A percentile compares a stretch with the other conserved stretches of the same genome.
Conservation (phyloP, 148 eudicot species). For the Nepenthes gracilis region DNA sequence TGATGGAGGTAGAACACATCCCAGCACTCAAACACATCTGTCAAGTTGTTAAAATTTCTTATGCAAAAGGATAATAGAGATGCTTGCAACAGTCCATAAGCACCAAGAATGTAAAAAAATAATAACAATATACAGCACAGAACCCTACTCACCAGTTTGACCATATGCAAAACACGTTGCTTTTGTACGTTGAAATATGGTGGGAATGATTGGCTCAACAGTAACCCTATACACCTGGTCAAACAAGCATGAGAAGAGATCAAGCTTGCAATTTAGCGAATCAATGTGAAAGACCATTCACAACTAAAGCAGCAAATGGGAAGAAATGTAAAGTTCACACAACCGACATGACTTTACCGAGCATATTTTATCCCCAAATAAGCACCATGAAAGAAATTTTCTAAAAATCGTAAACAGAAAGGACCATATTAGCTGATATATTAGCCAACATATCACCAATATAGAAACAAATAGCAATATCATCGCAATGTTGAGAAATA, state of each 20-base stretch:
- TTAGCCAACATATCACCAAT: too few relatives aligned
- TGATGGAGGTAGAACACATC: too few relatives aligned
- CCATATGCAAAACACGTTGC: conserved; percentile 99
- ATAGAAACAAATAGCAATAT: too few relatives aligned
- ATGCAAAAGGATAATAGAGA: too few relatives aligned
- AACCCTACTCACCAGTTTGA: conserved; percentile 65
- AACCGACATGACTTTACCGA: neutral
- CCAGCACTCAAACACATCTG: too few relatives aligned
- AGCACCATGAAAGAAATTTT: neutral
- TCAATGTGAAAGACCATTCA: neutral
- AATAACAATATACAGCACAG: conserved; percentile 2
- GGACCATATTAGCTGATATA: too few relatives aligned
- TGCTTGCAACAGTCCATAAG: neutral
- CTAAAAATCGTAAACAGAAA: neutral
- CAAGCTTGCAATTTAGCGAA: neutral
- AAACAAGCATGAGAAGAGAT: conserved; percentile 7
- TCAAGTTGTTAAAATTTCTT: too few relatives aligned
- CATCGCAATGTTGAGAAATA: too few relatives aligned
- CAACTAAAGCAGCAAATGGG: too few relatives aligned
- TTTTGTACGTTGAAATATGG: conserved; percentile 81
- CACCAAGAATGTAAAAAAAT: neutral
- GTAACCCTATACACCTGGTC: conserved; percentile 77
- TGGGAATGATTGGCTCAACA: conserved; percentile 88
- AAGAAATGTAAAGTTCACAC: too few relatives aligned
- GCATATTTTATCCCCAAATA: neutral